Conservation (phyloP, 129 eudicot species). For the Tagetes erecta region DNA sequence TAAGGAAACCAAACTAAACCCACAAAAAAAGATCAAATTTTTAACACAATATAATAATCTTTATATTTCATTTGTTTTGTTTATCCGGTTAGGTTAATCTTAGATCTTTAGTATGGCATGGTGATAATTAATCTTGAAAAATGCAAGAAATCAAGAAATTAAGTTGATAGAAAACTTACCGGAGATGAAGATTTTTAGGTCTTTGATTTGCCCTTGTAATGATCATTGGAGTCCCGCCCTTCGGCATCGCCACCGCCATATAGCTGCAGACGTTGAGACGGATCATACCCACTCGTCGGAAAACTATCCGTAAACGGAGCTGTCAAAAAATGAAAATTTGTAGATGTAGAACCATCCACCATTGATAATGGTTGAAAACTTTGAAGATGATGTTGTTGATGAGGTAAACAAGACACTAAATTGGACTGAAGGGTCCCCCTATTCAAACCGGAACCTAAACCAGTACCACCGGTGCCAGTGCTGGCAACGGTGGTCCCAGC, state of each 20-base stretch:
- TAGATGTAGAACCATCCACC: constrained; percentile 48
- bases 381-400: constrained; percentile 42
- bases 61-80: constrained; percentile 9
- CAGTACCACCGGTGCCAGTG: constrained; percentile 29
- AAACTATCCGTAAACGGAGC: constrained; percentile 36
- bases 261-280: constrained; percentile 50
- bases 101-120: background rate
- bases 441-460: constrained; percentile 46
- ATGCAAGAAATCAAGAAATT: background rate
- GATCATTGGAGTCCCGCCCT: constrained; percentile 44
- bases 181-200: constrained; percentile 36
- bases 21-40: background rate
- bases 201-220: constrained; percentile 61
- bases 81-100: background rate
- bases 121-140: background rate
- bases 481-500: constrained; percentile 25
- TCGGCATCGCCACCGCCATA: constrained; percentile 52
- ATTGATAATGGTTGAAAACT: constrained; percentile 47
- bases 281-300: constrained; percentile 47
- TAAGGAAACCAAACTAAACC: constrained; percentile 37
- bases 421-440: constrained; percentile 99
- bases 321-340: constrained; percentile 43
- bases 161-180: constrained; percentile 20
- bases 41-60: constrained; percentile 11
- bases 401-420: constrained; percentile 50